Percentiles rank a stretch among this genome's conserved stretches.
phyloP scores from a whole-genome alignment of 169 alveolate genomes.

The Plasmodium vinckei region DNA sequence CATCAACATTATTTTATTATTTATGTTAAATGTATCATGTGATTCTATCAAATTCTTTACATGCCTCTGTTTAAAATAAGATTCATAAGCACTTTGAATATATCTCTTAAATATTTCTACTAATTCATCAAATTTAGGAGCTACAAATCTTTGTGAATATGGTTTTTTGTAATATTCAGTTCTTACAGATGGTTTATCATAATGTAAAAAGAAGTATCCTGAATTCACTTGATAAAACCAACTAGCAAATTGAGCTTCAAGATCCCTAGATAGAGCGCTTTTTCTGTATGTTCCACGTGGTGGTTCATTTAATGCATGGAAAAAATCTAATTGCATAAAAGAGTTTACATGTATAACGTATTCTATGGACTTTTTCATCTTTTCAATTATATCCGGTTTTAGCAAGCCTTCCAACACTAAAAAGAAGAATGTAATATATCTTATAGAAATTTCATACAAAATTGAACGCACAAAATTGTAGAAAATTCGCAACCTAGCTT shows the following conservation, averaged over 20 bases:
- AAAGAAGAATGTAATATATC: neutral
- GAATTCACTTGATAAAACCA: too few relatives aligned
- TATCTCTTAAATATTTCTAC: neutral
- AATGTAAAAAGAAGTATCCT: conserved; percentile 55
- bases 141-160: conserved; percentile 2
- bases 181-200: conserved; percentile 7
- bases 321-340: conserved; percentile 57
- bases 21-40: conserved; percentile 24
- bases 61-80: conserved; percentile 46
- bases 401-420: conserved; percentile 37
- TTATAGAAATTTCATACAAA: neutral
- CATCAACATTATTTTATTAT: conserved; percentile 50
- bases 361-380: conserved; percentile 24
- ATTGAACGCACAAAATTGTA: neutral
- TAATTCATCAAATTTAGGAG: conserved; percentile 16
- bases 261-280: conserved; percentile 22
- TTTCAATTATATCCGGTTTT: conserved; percentile 14
- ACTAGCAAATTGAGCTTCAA: conserved; percentile 17
- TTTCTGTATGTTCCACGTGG: neutral
- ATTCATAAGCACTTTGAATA: conserved; percentile 5
- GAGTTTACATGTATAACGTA: conserved; percentile 52
- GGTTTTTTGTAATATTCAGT: neutral
- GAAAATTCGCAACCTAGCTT: too few relatives aligned
- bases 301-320: conserved; percentile 48
- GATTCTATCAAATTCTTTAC: conserved; percentile 19